A percentile compares a stretch with the other conserved stretches of the same genome.
These are phyloP conservation scores for Podaxis sp. DNA, from an alignment of 768 basidiomycete species.

Conservation along the genomic window DNA sequence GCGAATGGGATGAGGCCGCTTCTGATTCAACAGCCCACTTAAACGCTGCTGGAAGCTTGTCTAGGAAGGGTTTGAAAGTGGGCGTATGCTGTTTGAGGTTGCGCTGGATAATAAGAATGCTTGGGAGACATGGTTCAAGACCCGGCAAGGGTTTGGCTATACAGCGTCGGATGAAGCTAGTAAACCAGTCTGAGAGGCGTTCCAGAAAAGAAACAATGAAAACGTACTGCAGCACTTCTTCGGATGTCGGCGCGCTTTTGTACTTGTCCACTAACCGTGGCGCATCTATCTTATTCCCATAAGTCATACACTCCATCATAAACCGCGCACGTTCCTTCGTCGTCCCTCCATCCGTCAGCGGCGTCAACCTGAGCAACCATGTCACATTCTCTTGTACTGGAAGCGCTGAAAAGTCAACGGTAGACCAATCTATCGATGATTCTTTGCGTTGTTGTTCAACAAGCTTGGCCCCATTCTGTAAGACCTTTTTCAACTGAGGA, in stretches of 20 bases:
- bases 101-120: constrained; percentile 9
- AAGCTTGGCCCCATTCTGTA: constrained; percentile 1
- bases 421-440: constrained; percentile 2
- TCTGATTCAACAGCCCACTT: constrained; percentile 11
- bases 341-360: background rate
- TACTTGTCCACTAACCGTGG: constrained; percentile 9
- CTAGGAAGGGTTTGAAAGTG: constrained; percentile 15
- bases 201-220: background rate
- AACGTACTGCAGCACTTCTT: constrained; percentile 12
- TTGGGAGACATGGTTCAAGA: constrained; percentile 12
- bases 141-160: constrained; percentile 14
- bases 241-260: constrained; percentile 3
- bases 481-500: constrained; percentile 8
- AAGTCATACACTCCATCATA: constrained; percentile 12
- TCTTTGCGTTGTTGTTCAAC: constrained; percentile 2
- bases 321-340: background rate
- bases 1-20: background rate
- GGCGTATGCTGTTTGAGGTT: constrained; percentile 12
- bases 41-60: constrained; percentile 13
- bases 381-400: constrained; percentile 6
- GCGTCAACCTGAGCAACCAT: constrained; percentile 5
- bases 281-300: constrained; percentile 11
- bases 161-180: constrained; percentile 14
- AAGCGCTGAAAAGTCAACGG: background rate
- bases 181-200: background rate